A percentile compares a stretch with the other conserved stretches of the same genome.
Conservation (phyloP, 78 protist genomes). For the Fonticula alba region DNA sequence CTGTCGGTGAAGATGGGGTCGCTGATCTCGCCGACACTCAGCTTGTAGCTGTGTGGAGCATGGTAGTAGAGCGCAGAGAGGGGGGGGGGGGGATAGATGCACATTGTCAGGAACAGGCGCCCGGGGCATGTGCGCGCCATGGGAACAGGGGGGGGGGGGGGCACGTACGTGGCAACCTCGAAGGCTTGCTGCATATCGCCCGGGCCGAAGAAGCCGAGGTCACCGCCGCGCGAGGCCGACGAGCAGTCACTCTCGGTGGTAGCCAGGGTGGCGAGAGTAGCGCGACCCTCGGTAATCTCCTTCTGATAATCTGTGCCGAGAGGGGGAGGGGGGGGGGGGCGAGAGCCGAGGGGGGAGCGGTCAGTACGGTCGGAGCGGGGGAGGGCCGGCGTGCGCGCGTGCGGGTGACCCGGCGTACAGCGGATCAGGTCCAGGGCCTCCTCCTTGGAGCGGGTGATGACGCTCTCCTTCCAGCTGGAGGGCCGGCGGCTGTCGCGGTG, state of each 20-base stretch:
- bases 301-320: constrained; percentile 9
- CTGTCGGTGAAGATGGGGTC: constrained; percentile 47
- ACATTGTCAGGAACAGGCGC: neutral
- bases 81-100: neutral
- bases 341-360: too few relatives aligned
- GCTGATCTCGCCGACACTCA: constrained; percentile 48
- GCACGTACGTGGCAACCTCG: too few relatives aligned
- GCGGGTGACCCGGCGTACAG: too few relatives aligned
- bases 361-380: too few relatives aligned
- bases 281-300: neutral
- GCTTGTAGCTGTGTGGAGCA: neutral
- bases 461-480: constrained; percentile 20
- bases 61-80: constrained; percentile 10
- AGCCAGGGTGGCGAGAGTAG: constrained; percentile 21
- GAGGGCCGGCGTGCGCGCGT: too few relatives aligned
- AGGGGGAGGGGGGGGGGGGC: too few relatives aligned
- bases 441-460: constrained; percentile 31
- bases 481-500: constrained; percentile 49
- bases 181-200: constrained; percentile 53
- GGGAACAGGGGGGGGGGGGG: too few relatives aligned
- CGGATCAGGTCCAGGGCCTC: constrained; percentile 32
- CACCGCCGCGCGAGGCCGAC: constrained; percentile 48
- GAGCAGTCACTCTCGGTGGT: constrained; percentile 40
- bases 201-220: constrained; percentile 43
- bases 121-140: neutral